phyloP scores from a whole-genome alignment of 1,284 basidiomycete species.

The Trametes hirsuta region DNA sequence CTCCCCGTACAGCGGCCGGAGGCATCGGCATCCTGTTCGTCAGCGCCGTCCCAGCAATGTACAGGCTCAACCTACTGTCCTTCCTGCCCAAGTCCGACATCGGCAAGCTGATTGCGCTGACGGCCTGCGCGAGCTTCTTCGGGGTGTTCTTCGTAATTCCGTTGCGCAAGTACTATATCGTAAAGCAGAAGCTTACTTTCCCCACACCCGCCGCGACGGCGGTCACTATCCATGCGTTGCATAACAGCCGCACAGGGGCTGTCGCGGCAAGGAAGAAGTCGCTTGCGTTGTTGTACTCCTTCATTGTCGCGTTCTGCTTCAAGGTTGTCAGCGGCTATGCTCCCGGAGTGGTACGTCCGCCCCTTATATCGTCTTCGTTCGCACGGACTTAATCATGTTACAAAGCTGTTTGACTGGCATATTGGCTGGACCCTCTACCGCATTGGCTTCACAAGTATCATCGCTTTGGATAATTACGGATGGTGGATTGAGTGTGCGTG shows the following conservation, averaged over 20 bases:
- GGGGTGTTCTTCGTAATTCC: constrained; percentile 73
- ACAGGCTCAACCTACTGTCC: constrained; percentile 54
- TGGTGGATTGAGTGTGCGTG: constrained; percentile 53
- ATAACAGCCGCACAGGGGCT: constrained; percentile 54
- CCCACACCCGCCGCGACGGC: constrained; percentile 73
- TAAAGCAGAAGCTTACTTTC: constrained; percentile 71
- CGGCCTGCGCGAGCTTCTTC: constrained; percentile 62
- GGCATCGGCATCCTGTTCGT: constrained; percentile 67
- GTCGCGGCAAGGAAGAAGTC: constrained; percentile 61
- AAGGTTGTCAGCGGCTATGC: constrained; percentile 65
- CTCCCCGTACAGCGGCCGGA: constrained; percentile 45
- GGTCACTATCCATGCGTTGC: constrained; percentile 68
- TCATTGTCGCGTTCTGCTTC: constrained; percentile 52
- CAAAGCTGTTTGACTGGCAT: constrained; percentile 66
- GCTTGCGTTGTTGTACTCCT: constrained; percentile 53
- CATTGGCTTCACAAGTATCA: constrained; percentile 63
- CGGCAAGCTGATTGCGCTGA: constrained; percentile 60
- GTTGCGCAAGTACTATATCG: constrained; percentile 66
- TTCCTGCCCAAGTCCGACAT: constrained; percentile 50
- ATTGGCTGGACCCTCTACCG: constrained; percentile 67
- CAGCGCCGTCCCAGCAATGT: constrained; percentile 69
- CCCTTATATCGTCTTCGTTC: no score
- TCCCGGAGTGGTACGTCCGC: constrained; percentile 51
- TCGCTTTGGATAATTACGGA: constrained; percentile 62
- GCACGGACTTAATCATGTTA: neutral